Evolutionary conservation across 192 early-diverging fungal species (phyloP).

Genomic region (Umbelopsis sp.): DNA sequence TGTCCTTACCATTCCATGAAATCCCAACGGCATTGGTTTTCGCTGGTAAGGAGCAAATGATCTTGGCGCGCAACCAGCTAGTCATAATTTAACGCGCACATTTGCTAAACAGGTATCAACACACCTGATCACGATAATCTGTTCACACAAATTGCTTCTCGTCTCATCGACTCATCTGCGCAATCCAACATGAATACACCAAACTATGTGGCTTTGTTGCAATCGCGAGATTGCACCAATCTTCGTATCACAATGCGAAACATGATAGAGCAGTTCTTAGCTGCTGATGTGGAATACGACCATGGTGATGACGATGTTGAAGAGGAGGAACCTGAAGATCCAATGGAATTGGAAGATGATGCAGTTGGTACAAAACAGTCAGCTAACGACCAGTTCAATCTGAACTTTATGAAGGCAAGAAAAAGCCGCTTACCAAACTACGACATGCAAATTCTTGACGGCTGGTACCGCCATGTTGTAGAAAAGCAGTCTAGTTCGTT

Average conservation of each 20-base stretch:
- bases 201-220: constrained; percentile 64
- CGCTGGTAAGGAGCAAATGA: constrained; percentile 45
- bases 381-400: not conserved
- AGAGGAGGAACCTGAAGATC: constrained; percentile 20
- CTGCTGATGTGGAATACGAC: constrained; percentile 18
- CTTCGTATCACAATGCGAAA: constrained; percentile 60
- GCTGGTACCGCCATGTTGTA: constrained; percentile 62
- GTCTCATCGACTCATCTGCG: constrained; percentile 25
- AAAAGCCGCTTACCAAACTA: constrained; percentile 48
- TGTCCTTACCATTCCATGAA: constrained; percentile 62
- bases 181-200: not conserved
- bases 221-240: constrained; percentile 68
- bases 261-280: constrained; percentile 73
- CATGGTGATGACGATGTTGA: constrained; percentile 25
- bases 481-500: not conserved
- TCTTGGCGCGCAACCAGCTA: not conserved
- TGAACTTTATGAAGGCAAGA: not conserved
- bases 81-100: not conserved
- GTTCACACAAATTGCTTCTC: constrained; percentile 64
- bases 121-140: constrained; percentile 74
- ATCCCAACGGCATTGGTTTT: constrained; percentile 74
- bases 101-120: constrained; percentile 56
- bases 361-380: constrained; percentile 10
- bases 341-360: constrained; percentile 41
- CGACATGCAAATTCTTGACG: constrained; percentile 67